Evolutionary conservation across 306 rosid species (phyloP), one percentile per base, ranked within the genome.

Genomic region (Delonix regia): DNA sequence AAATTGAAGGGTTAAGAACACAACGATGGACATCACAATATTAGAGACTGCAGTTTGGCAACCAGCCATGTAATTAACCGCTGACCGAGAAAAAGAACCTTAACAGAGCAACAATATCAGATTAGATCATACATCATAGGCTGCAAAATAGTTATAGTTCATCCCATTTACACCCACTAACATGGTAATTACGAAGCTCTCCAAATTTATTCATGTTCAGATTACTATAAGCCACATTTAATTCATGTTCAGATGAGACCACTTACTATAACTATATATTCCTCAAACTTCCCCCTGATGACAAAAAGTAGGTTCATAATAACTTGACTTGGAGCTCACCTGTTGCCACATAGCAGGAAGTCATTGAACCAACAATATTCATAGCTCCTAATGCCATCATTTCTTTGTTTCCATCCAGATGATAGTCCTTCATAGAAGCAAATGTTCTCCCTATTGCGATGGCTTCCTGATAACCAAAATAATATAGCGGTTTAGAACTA

Each of bases 51-150:
- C 97, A 28, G 97, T 89, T 86, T 86, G 83, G 53, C 99, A 94
- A 73, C 99, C 97, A 9, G 99, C 86, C 94, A 86, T 89, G 88
- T 62, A 94, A 82, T 94, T 94, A 69, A 94, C 97, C 3, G 97
- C 98, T 1, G 97, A 94, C 70, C 98, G 91, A 47, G 99, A 94
- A 87, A 92, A 92, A 24, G 99, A 94, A 82, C 97, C 99, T 94
- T 89, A 79, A 76, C 52, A 65, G 39, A 79, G 49, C 22, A 61
- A 79, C 25, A 27, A 63, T 25, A 25, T 21, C 33, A 39, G 30
- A 22, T 39, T 59, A 79, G 71, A 83, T 22, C 61, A 14, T 30
- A 61, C 41, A 16, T 61, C 22, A 66, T 62, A 52, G 41, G 36
- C 22, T 12, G 16, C 30, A 34, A 51, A 63, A 64, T 34, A 0